Conservation (phyloP, 495 filamentous ascomycete genomes). For the Paragyromitra xinjiangensis region DNA sequence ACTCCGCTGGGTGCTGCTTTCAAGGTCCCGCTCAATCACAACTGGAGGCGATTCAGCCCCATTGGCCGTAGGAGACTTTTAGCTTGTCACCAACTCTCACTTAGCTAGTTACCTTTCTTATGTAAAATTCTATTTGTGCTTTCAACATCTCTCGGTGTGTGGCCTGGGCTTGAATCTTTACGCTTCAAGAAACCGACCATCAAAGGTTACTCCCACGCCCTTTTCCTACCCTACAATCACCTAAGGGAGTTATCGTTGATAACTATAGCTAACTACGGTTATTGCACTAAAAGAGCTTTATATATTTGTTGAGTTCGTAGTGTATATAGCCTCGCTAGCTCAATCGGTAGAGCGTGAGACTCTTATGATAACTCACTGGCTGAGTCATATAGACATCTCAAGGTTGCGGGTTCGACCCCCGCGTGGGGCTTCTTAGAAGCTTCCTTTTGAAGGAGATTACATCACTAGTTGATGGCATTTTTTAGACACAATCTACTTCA, state of each 20-base stretch:
- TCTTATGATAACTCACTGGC: conserved; percentile 59
- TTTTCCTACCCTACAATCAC: too few relatives aligned
- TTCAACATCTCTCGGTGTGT: too few relatives aligned
- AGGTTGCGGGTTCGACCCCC: conserved; percentile 68
- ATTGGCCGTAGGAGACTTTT: background rate
- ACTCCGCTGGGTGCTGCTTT: background rate
- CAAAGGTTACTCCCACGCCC: too few relatives aligned
- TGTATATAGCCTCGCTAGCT: conserved; percentile 61
- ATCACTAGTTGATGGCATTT: background rate
- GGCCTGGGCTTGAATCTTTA: too few relatives aligned
- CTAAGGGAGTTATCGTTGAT: too few relatives aligned
- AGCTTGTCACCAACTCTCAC: background rate
- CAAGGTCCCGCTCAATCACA: background rate
- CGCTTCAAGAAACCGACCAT: too few relatives aligned
- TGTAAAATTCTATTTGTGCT: background rate
- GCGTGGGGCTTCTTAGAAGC: conserved; percentile 62
- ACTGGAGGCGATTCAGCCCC: background rate
- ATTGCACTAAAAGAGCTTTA: background rate
- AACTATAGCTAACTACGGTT: background rate
- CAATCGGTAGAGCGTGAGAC: conserved; percentile 70
- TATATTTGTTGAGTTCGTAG: background rate
- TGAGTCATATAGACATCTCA: conserved; percentile 59
- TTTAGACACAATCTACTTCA: background rate
- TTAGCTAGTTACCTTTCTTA: background rate
- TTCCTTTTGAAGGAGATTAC: background rate